A percentile compares a stretch with the other conserved stretches of the same genome.
phyloP scores from a whole-genome alignment of 2,329 filamentous ascomycete genomes.

The Microcera coccophila region DNA sequence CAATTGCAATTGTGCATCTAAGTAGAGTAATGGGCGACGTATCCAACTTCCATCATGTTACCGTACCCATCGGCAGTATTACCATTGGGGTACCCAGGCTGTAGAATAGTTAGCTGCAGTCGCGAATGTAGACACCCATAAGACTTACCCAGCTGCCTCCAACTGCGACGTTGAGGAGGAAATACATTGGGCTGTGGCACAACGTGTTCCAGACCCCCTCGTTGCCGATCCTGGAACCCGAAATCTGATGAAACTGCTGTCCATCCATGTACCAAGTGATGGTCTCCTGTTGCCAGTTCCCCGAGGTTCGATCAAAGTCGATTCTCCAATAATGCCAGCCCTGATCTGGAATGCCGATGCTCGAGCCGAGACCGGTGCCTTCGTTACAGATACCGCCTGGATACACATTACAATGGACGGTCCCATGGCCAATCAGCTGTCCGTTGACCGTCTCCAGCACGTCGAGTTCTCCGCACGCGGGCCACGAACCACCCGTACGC shows the following conservation, averaged over 20 bases:
- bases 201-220: conserved; percentile 43
- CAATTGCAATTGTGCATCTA: too few species aligned
- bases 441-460: conserved; percentile 19
- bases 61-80: conserved; percentile 28
- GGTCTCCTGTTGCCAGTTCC: conserved; percentile 42
- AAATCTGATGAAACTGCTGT: conserved; percentile 37
- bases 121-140: rapidly evolving
- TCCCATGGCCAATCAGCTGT: conserved; percentile 5
- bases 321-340: conserved; percentile 46
- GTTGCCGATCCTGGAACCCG: conserved; percentile 41
- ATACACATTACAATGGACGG: conserved; percentile 19
- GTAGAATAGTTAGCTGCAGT: conserved; percentile 7
- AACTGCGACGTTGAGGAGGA: conserved; percentile 52
- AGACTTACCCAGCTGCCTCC: conserved; percentile 48
- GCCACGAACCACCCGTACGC: conserved; percentile 20
- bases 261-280: conserved; percentile 48
- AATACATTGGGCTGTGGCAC: conserved; percentile 45
- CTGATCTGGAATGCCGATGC: conserved; percentile 34
- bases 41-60: conserved; percentile 22
- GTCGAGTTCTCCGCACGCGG: conserved; percentile 20
- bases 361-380: conserved; percentile 37
- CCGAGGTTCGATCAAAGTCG: conserved; percentile 43
- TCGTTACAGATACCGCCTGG: conserved; percentile 46
- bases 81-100: conserved; percentile 45
- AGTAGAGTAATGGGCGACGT: conserved; percentile 16